Evolutionary conservation across 1,139 yeast genomes (phyloP).

Genomic region (Nakaseomyces sp.): DNA sequence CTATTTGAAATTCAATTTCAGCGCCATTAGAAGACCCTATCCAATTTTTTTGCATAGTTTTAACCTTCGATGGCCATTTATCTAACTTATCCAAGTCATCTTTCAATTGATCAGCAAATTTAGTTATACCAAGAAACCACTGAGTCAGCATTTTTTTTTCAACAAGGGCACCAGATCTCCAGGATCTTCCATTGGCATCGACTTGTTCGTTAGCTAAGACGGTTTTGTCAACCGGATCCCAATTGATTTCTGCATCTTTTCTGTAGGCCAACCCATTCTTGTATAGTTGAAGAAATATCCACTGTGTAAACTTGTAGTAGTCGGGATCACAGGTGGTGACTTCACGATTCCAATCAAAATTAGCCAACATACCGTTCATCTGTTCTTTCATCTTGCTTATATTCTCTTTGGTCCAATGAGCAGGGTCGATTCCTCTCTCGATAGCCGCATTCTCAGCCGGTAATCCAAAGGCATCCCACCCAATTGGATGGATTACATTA

Average conservation of each 20-base stretch:
- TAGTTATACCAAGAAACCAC: conserved; percentile 88
- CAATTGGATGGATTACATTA: conserved; percentile 89
- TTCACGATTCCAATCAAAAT: conserved; percentile 92
- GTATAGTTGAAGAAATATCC: conserved; percentile 62
- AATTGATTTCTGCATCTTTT: conserved; percentile 79
- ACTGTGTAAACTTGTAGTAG: conserved; percentile 88
- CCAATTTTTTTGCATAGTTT: conserved; percentile 88
- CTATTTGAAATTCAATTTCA: conserved; percentile 42
- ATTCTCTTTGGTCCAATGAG: conserved; percentile 71
- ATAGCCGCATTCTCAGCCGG: conserved; percentile 98
- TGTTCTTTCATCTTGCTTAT: conserved; percentile 78
- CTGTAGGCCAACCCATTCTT: conserved; percentile 78
- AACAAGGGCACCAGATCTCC: conserved; percentile 95
- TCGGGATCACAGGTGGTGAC: conserved; percentile 80
- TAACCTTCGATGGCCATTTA: conserved; percentile 85
- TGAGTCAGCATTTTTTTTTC: conserved; percentile 74
- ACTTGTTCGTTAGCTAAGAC: conserved; percentile 97
- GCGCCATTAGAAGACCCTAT: conserved; percentile 85
- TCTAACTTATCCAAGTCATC: conserved; percentile 51
- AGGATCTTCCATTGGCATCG: conserved; percentile 78
- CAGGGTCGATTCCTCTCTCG: conserved; percentile 72
- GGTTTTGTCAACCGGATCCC: conserved; percentile 95
- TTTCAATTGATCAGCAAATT: conserved; percentile 59
- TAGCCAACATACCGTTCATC: conserved; percentile 67
- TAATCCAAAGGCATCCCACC: conserved; percentile 97